Conservation (phyloP, 2,329 filamentous ascomycete genomes). For the Pyrenophora seminiperda region DNA sequence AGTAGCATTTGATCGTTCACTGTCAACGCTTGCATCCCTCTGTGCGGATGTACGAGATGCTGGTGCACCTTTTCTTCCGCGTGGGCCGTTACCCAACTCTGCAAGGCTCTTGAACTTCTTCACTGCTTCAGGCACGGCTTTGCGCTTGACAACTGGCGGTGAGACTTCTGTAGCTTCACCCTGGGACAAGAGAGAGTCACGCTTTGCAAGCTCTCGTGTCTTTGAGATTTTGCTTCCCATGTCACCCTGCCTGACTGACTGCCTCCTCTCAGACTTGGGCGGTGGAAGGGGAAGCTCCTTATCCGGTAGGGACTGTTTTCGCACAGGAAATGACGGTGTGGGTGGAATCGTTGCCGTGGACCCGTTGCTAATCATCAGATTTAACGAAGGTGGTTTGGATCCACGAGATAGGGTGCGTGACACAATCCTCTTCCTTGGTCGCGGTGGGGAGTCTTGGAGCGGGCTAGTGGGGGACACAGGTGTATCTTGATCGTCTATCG, state of each 20-base stretch:
- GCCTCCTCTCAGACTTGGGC: constrained; percentile 41
- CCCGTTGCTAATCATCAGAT: constrained; percentile 44
- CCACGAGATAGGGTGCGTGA: constrained; percentile 43
- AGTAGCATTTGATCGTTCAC: constrained; percentile 5
- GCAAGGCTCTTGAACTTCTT: constrained; percentile 39
- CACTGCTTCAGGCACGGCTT: constrained; percentile 28
- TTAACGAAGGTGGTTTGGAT: constrained; percentile 44
- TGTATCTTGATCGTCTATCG: constrained; percentile 19
- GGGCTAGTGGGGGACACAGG: constrained; percentile 17
- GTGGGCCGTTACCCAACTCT: constrained; percentile 36
- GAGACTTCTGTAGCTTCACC: constrained; percentile 15
- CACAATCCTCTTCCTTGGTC: constrained; percentile 33
- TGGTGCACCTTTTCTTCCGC: constrained; percentile 35
- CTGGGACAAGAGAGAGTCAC: constrained; percentile 38
- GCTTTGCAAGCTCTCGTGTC: constrained; percentile 27
- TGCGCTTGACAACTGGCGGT: constrained; percentile 31
- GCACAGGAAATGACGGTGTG: constrained; percentile 24
- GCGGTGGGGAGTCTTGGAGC: constrained; percentile 27
- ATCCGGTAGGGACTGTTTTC: constrained; percentile 22
- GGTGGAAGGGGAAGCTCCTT: constrained; percentile 43
- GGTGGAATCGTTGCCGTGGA: constrained; percentile 43
- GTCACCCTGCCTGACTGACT: constrained; percentile 14
- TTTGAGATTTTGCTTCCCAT: constrained; percentile 35
- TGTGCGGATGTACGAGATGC: constrained; percentile 29
- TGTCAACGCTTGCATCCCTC: constrained; percentile 21